These are phyloP conservation scores for Triadica sebifera DNA, from an alignment of 345 rosid species.

Conservation along the genomic window DNA sequence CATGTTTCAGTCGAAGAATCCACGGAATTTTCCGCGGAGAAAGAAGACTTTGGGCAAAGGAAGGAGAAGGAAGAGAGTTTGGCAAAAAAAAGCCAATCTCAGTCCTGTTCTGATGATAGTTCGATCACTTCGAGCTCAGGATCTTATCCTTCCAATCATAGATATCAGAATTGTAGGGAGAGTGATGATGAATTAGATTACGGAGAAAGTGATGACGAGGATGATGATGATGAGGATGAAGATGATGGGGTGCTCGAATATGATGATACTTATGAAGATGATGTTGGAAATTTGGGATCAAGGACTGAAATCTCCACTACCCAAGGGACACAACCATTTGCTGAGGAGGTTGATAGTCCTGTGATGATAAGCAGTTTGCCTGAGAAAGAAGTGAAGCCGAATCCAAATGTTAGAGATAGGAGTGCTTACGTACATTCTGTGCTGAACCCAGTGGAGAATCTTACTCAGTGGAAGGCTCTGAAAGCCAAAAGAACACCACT, in stretches of 20 bases:
- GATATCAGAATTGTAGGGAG: constrained; percentile 37
- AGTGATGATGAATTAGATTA: constrained; percentile 39
- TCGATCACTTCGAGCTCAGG: constrained; percentile 46
- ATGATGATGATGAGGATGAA: constrained; percentile 2
- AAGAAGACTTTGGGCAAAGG: constrained; percentile 24
- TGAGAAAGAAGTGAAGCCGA: constrained; percentile 30
- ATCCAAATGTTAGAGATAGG: constrained; percentile 45
- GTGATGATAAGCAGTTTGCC: neutral
- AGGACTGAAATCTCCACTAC: neutral
- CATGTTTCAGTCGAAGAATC: constrained; percentile 46
- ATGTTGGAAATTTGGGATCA: constrained; percentile 8
- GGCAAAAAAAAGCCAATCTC: constrained; percentile 33
- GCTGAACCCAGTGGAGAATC: constrained; percentile 84
- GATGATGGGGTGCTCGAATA: constrained; percentile 19
- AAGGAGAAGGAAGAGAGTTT: constrained; percentile 26
- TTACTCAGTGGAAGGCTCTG: constrained; percentile 83
- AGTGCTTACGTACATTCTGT: constrained; percentile 57
- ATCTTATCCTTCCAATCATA: constrained; percentile 55
- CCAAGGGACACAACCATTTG: neutral
- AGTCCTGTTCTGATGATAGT: constrained; percentile 49
- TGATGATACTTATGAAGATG: constrained; percentile 14
- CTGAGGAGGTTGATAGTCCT: constrained; percentile 12
- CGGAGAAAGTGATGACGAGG: constrained; percentile 25
- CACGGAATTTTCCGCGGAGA: constrained; percentile 29
- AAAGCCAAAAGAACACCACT: constrained; percentile 51